A percentile compares a stretch with the other conserved stretches of the same genome.
Conservation (phyloP, 2,329 filamentous ascomycete genomes). For the Alternaria incomplexa region DNA sequence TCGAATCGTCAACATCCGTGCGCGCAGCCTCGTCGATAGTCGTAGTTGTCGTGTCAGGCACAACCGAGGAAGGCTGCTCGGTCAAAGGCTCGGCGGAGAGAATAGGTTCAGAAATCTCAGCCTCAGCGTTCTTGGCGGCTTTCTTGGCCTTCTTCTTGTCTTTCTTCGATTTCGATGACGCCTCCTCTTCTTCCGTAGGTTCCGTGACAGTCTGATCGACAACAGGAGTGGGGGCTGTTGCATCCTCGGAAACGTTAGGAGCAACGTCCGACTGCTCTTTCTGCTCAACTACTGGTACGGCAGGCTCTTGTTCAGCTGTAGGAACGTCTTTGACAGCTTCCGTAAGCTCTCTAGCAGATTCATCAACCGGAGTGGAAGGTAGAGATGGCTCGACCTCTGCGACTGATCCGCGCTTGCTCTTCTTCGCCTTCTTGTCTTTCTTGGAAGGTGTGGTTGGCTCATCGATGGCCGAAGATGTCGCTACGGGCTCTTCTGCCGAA, state of each 20-base stretch:
- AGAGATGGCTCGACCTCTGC: conserved; percentile 12
- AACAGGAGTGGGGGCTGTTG: background rate
- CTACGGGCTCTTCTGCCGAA: background rate
- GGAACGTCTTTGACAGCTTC: background rate
- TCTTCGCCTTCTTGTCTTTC: conserved; percentile 22
- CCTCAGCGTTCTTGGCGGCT: conserved; percentile 13
- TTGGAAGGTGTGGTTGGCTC: conserved; percentile 15
- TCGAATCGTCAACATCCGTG: background rate
- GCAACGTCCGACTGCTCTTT: background rate
- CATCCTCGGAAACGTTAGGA: background rate
- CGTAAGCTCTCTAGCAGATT: background rate
- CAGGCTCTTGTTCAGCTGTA: background rate
- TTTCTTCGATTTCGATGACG: conserved; percentile 20
- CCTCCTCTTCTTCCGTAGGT: conserved; percentile 9
- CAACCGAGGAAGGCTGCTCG: background rate
- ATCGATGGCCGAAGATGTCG: background rate
- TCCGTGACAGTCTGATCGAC: background rate
- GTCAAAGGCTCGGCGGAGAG: background rate
- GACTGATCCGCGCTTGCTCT: conserved; percentile 17
- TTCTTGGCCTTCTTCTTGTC: conserved; percentile 36
- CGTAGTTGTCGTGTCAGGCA: background rate
- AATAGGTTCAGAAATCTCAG: background rate
- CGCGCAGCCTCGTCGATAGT: background rate
- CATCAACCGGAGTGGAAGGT: conserved; percentile 6
- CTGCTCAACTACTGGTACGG: background rate